These are phyloP conservation scores for Herpotrichia juniperi DNA, from an alignment of 2,329 filamentous ascomycete genomes.

Conservation along the genomic window DNA sequence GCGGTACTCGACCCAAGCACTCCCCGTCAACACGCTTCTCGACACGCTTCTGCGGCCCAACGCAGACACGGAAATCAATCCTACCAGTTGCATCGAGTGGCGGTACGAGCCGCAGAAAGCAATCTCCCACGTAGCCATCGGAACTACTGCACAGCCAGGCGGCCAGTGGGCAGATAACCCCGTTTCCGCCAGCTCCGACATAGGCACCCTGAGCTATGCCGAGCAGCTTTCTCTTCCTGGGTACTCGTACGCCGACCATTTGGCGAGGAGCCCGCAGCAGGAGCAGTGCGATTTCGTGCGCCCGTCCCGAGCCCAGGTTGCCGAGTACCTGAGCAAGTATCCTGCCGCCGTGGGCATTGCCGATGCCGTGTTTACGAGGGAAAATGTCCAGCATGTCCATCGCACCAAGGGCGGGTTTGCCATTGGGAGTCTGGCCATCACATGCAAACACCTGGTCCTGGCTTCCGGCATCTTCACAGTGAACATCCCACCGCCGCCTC, in stretches of 20 bases:
- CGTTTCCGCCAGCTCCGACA: slow-evolving; percentile 59
- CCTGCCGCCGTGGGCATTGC: slow-evolving; percentile 59
- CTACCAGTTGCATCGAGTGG: slow-evolving; percentile 61
- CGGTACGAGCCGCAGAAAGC: slow-evolving; percentile 56
- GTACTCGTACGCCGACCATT: slow-evolving; percentile 63
- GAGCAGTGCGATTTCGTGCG: slow-evolving; percentile 57
- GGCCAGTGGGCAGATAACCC: slow-evolving; percentile 66
- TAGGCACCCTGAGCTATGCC: slow-evolving; percentile 66
- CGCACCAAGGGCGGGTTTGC: slow-evolving; percentile 55
- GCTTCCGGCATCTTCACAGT: slow-evolving; percentile 66
- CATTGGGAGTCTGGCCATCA: slow-evolving; percentile 58
- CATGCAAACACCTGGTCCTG: slow-evolving; percentile 62
- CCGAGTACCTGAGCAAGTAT: slow-evolving; percentile 62
- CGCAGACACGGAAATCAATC: slow-evolving; percentile 62
- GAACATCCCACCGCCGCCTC: slow-evolving; percentile 57
- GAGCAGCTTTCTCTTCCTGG: slow-evolving; percentile 66
- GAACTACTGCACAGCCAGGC: slow-evolving; percentile 57
- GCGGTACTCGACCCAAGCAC: slow-evolving; percentile 66
- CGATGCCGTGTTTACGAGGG: slow-evolving; percentile 52
- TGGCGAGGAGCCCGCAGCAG: slow-evolving; percentile 46
- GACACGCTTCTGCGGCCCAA: slow-evolving; percentile 65
- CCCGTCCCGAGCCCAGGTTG: slow-evolving; percentile 61
- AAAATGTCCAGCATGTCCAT: slow-evolving; percentile 51
- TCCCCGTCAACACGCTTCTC: slow-evolving; percentile 65
- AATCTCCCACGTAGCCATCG: slow-evolving; percentile 61